Evolutionary conservation across 768 basidiomycete species (phyloP).

Genomic region (Trametes sanguinea): DNA sequence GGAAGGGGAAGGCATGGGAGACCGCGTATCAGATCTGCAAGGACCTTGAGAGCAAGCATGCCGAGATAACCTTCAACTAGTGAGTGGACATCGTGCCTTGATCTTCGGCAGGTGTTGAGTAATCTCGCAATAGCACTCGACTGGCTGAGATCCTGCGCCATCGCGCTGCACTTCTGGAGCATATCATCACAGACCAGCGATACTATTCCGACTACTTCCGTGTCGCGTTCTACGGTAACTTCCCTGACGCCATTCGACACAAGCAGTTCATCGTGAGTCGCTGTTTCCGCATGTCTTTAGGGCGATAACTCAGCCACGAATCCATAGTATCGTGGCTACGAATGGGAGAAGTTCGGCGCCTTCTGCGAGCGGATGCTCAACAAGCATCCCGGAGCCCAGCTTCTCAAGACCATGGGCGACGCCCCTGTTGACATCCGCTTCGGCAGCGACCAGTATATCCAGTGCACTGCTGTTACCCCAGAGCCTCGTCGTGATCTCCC

Average conservation of each 20-base stretch:
- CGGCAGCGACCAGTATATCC: conserved; percentile 82
- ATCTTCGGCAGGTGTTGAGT: not conserved
- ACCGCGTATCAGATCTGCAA: conserved; percentile 91
- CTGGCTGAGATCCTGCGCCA: conserved; percentile 85
- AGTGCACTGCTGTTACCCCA: conserved; percentile 82
- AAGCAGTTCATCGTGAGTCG: conserved; percentile 85
- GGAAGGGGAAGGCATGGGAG: conserved; percentile 98
- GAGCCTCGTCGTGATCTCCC: conserved; percentile 78
- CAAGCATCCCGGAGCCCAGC: conserved; percentile 83
- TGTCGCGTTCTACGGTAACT: conserved; percentile 91
- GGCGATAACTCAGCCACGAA: not conserved
- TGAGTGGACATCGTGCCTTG: conserved; percentile 39
- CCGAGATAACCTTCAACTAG: conserved; percentile 90
- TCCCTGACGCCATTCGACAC: conserved; percentile 79
- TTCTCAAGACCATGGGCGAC: conserved; percentile 72
- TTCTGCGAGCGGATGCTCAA: conserved; percentile 91
- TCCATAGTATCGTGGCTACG: conserved; percentile 84
- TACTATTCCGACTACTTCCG: conserved; percentile 93
- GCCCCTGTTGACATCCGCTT: conserved; percentile 80
- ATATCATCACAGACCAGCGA: conserved; percentile 79
- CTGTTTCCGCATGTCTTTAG: not conserved
- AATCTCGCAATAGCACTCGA: conserved; percentile 51
- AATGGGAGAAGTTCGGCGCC: conserved; percentile 90
- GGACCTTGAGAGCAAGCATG: conserved; percentile 87
- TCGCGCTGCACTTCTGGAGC: conserved; percentile 84